A percentile compares a stretch with the other conserved stretches of the same genome.
Conservation (phyloP, 2,329 filamentous ascomycete genomes). For the Beauveria australis region DNA sequence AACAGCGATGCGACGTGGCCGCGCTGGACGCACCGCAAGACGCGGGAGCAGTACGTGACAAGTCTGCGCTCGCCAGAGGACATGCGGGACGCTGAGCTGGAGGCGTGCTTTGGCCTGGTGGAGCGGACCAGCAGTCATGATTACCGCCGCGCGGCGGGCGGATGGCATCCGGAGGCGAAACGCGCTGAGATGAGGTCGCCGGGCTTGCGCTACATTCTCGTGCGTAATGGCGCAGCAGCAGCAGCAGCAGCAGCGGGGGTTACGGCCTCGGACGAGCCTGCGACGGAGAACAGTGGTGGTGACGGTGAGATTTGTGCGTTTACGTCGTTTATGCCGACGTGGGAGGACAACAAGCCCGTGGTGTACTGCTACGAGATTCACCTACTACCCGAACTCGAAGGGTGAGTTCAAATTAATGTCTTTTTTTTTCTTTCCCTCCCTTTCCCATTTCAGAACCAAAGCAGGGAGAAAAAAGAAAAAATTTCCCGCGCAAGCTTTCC, state of each 20-base stretch:
- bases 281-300: not conserved
- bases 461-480: too few species aligned
- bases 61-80: conserved; percentile 30
- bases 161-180: conserved; percentile 58
- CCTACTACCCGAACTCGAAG: conserved; percentile 46
- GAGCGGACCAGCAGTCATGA: conserved; percentile 54
- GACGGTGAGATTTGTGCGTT: conserved; percentile 40
- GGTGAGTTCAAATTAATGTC: conserved; percentile 28
- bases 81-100: conserved; percentile 37
- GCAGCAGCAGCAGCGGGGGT: too few species aligned
- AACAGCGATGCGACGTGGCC: conserved; percentile 19
- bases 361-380: conserved; percentile 78
- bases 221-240: conserved; percentile 22
- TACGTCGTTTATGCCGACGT: conserved; percentile 63
- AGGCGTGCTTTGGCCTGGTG: conserved; percentile 48
- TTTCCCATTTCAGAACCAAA: not conserved
- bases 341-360: conserved; percentile 56
- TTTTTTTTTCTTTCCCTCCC: too few species aligned
- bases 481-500: too few species aligned
- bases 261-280: not conserved
- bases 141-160: conserved; percentile 53
- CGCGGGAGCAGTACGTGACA: conserved; percentile 32
- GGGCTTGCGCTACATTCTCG: conserved; percentile 61
- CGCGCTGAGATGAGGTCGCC: conserved; percentile 57
- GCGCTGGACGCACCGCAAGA: conserved; percentile 44